Evolutionary conservation across 768 basidiomycete species (phyloP), one percentile per base, ranked within the genome.

Genomic region (Termitomyces sp.): DNA sequence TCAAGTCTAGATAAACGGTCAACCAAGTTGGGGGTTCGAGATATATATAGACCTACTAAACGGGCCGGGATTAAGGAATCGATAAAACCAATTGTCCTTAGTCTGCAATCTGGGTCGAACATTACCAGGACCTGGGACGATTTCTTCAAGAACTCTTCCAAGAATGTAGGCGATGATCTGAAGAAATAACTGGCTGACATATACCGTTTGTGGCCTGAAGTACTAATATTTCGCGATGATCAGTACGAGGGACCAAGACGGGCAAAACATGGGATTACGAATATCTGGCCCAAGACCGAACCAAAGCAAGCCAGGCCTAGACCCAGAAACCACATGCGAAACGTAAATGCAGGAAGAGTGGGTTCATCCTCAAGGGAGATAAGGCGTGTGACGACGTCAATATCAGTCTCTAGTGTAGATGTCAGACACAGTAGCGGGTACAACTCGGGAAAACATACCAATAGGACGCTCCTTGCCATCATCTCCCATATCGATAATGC

Each of bases 51-150:
- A 35, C 70, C 71, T 76, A 77, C 86, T 87, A 75, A 87, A 87
- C 22, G 83, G 83, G 0, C 85, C 84, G 4, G 85, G 86, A 67
- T 87, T 87, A 55, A 86, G 70, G 67, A 82, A 85, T n/a, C 80
- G 70, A 81, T 82, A 86, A 62, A 74, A 85, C 0, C 60, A 68
- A 64, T 72, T 75, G 63, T 76, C 66, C 3, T 58, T 64, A 3
- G 73, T 80, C 59, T 73, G 24, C 56, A 78, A 66, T 0, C 60
- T 57, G 18, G 62, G 53, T 18, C 65, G 65, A 13, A 63, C 57
- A 11, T 55, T 75, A 5, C 69, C 64, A 1, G 77, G 76, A 7
- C 75, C 76, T n/a, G 75, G 74, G 22, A 74, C 57, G n/a, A 74
- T 57, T 67, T 79, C 71, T 61, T 79, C 77, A 66, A 84, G 70